A percentile compares a stretch with the other conserved stretches of the same genome.
phyloP scores from a whole-genome alignment of 2,329 filamentous ascomycete genomes.

The Ceratocystis eucalypticola region DNA sequence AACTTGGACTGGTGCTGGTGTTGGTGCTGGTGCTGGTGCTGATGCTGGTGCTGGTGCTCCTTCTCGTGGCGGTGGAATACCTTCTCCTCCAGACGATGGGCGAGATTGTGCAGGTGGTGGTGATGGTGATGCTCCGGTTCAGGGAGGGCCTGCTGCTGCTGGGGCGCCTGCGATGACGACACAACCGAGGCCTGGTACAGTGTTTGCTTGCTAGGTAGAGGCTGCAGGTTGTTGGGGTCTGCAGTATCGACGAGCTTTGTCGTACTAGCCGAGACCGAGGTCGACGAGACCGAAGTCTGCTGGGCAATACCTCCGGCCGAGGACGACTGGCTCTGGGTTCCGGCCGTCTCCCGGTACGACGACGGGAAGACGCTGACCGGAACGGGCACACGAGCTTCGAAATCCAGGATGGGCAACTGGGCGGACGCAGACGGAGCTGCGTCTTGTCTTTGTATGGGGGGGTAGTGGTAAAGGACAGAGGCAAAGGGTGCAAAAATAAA shows the following conservation, averaged over 20 bases:
- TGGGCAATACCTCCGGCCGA: conserved; percentile 21
- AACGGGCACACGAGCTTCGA: conserved; percentile 98
- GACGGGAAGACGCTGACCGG: conserved; percentile 99
- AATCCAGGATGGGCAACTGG: conserved; percentile 94
- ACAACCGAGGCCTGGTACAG: conserved; percentile 18
- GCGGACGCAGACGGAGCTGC: conserved; percentile 9
- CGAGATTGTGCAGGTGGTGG: conserved; percentile 8
- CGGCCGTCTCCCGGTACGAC: conserved; percentile 58
- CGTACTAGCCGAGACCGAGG: conserved; percentile 30
- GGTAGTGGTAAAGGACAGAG: not conserved
- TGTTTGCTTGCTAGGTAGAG: conserved; percentile 17
- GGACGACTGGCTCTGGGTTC: conserved; percentile 6
- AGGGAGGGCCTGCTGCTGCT: conserved; percentile 7
- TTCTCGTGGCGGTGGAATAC: conserved; percentile 2
- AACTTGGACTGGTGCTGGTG: not conserved
- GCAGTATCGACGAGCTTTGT: conserved; percentile 19
- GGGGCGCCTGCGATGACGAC: conserved; percentile 11
- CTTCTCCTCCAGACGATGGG: not conserved
- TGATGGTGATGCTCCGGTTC: conserved; percentile 14
- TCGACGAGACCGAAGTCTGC: conserved; percentile 21
- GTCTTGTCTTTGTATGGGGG: not conserved
- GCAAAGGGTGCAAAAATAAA: not conserved
- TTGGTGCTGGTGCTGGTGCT: not conserved
- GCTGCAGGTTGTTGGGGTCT: conserved; percentile 70
- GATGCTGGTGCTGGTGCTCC: not conserved